phyloP scores from a whole-genome alignment of 768 basidiomycete species.

The Leccinellum albellum region DNA sequence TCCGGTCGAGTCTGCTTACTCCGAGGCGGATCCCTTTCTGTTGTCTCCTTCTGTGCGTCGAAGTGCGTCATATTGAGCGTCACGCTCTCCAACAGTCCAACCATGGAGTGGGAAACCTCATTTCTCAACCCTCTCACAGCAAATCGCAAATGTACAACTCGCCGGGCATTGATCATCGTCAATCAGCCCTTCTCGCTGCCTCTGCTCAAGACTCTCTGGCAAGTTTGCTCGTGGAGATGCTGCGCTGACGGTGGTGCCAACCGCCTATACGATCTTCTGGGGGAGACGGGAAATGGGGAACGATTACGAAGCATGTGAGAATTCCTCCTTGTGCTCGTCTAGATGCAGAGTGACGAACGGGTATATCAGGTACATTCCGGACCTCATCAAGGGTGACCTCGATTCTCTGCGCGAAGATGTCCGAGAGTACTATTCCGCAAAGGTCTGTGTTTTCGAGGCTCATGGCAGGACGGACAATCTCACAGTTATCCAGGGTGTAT shows the following conservation, averaged over 20 bases:
- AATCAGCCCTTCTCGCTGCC: slow-evolving; percentile 78
- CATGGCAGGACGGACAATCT: not conserved
- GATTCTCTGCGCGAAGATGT: slow-evolving; percentile 85
- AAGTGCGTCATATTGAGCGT: not conserved
- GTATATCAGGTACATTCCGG: slow-evolving; percentile 61
- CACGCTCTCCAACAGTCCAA: slow-evolving; percentile 3
- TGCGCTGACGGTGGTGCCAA: slow-evolving; percentile 93
- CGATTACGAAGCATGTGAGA: slow-evolving; percentile 16
- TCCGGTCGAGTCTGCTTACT: not conserved
- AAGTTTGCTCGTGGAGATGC: slow-evolving; percentile 45
- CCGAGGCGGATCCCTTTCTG: not conserved
- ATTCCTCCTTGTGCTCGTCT: not conserved
- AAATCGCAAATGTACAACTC: not conserved
- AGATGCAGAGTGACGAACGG: not conserved
- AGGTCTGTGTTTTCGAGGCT: slow-evolving; percentile 38
- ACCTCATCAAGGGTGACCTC: slow-evolving; percentile 90
- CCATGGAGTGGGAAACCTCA: slow-evolving; percentile 22
- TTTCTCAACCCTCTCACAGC: slow-evolving; percentile 22
- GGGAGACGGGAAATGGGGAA: slow-evolving; percentile 1
- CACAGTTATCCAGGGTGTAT: slow-evolving; percentile 52
- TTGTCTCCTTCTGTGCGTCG: not conserved
- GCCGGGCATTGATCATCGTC: slow-evolving; percentile 73
- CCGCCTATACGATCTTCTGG: slow-evolving; percentile 60
- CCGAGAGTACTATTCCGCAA: slow-evolving; percentile 55
- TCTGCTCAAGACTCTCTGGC: slow-evolving; percentile 64